Evolutionary conservation across 2,329 filamentous ascomycete species (phyloP).

Genomic region (Salinomyces thailandicus): DNA sequence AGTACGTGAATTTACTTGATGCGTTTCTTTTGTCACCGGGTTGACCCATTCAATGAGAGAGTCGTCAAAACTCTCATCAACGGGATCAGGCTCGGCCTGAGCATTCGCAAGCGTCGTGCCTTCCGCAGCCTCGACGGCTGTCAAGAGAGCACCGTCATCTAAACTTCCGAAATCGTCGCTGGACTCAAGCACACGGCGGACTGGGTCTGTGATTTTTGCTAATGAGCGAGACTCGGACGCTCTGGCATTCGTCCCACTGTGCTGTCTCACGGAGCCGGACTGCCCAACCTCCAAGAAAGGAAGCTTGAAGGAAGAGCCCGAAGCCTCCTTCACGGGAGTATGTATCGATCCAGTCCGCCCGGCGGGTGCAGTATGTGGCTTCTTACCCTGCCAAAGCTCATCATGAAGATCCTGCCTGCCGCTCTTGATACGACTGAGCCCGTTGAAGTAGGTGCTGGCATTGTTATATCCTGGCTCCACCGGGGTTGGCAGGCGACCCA

Average conservation of each 20-base stretch:
- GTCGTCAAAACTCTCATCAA: constrained; percentile 16
- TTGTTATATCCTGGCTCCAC: not conserved
- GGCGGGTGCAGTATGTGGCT: not conserved
- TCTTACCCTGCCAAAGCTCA: not conserved
- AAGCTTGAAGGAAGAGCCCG: not conserved
- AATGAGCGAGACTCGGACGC: not conserved
- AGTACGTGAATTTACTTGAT: constrained; percentile 46
- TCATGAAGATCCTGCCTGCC: constrained; percentile 9
- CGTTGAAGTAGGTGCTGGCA: constrained; percentile 17
- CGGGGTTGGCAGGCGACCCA: not conserved
- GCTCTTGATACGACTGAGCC: constrained; percentile 37
- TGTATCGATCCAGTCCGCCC: not conserved
- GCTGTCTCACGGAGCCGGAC: not conserved
- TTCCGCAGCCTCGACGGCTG: constrained; percentile 6
- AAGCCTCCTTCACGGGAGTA: not conserved
- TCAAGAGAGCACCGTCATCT: constrained; percentile 14
- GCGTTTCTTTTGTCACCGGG: constrained; percentile 45
- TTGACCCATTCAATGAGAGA: constrained; percentile 49
- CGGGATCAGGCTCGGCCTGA: not conserved
- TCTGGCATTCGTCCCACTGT: not conserved
- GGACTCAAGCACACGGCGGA: constrained; percentile 2
- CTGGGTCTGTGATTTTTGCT: not conserved
- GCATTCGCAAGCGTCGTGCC: not conserved
- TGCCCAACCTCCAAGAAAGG: not conserved
- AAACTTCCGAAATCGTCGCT: constrained; percentile 23